Evolutionary conservation across 495 filamentous ascomycete genomes (phyloP).

Genomic region (Poronia punctata): DNA sequence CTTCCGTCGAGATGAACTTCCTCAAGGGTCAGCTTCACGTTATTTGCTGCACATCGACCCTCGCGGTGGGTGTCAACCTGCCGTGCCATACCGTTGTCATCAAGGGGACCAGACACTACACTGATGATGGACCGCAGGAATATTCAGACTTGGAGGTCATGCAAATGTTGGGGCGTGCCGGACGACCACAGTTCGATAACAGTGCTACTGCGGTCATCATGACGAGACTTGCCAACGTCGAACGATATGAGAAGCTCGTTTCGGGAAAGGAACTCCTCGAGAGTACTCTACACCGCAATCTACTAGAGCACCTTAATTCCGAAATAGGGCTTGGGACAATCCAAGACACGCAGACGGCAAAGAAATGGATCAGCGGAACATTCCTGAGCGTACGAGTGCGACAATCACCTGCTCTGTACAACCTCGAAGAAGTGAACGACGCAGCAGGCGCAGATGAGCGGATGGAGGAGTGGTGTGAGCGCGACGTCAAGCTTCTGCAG

Average conservation of each 20-base stretch:
- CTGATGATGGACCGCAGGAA: constrained; percentile 57
- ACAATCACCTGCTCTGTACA: constrained; percentile 74
- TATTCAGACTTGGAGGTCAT: constrained; percentile 91
- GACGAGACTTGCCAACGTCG: constrained; percentile 60
- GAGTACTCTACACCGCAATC: constrained; percentile 77
- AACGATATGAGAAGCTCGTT: constrained; percentile 74
- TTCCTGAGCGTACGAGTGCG: constrained; percentile 81
- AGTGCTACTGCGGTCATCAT: constrained; percentile 82
- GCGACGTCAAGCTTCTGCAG: constrained; percentile 65
- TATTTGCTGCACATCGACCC: constrained; percentile 92
- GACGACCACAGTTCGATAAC: constrained; percentile 86
- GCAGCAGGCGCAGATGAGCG: constrained; percentile 57
- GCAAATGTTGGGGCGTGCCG: constrained; percentile 96
- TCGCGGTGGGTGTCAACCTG: constrained; percentile 89
- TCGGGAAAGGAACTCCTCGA: constrained; percentile 79
- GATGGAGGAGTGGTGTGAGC: constrained; percentile 74
- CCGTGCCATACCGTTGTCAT: constrained; percentile 90
- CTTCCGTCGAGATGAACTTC: constrained; percentile 64
- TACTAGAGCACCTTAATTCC: constrained; percentile 91
- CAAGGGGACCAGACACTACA: constrained; percentile 77
- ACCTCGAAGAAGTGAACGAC: constrained; percentile 34
- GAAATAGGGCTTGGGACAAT: constrained; percentile 86
- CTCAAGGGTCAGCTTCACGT: constrained; percentile 71
- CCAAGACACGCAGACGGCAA: constrained; percentile 60
- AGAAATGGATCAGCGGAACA: constrained; percentile 76